A percentile compares a stretch with the other conserved stretches of the same genome.
These are phyloP conservation scores for Pleomassaria siparia DNA, from an alignment of 2,329 filamentous ascomycete species.

Conservation along the genomic window DNA sequence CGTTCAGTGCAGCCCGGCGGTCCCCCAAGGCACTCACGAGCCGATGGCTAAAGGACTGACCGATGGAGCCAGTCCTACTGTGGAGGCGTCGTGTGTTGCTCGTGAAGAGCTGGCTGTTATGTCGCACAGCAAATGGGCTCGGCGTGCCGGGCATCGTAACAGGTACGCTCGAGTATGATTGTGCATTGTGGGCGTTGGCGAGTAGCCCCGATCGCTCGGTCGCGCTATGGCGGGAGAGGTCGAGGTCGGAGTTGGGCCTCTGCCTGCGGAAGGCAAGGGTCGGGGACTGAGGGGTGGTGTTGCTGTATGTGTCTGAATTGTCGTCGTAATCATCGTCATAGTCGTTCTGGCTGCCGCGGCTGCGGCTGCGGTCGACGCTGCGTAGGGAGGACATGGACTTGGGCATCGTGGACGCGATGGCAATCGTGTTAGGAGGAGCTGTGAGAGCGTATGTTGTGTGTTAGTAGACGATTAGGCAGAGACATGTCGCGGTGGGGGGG, in stretches of 20 bases:
- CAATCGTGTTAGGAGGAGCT: constrained; percentile 7
- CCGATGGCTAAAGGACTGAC: constrained; percentile 45
- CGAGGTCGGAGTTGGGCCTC: constrained; percentile 37
- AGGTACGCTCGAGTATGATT: constrained; percentile 49
- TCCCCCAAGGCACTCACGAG: constrained; percentile 61
- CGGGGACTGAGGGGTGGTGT: constrained; percentile 38
- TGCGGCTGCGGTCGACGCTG: constrained; percentile 29
- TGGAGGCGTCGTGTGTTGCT: constrained; percentile 29
- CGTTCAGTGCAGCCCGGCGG: constrained; percentile 50
- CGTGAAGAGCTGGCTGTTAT: constrained; percentile 38
- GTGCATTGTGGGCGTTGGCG: constrained; percentile 37
- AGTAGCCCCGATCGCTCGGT: constrained; percentile 54
- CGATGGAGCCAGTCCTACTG: constrained; percentile 38
- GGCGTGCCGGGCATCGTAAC: constrained; percentile 45
- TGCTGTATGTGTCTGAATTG: constrained; percentile 35
- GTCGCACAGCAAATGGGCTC: constrained; percentile 40
- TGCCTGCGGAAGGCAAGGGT: constrained; percentile 32
- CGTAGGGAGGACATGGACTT: constrained; percentile 39
- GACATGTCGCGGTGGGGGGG: constrained; percentile 1
- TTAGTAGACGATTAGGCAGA: constrained; percentile 10
- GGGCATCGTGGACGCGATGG: constrained; percentile 28
- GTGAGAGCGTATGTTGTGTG: not conserved
- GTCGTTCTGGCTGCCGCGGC: constrained; percentile 28
- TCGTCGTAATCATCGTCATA: constrained; percentile 35
- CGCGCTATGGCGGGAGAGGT: constrained; percentile 36